These are phyloP conservation scores for Stevia rebaudiana DNA, from an alignment of 140 eudicot species.

Conservation along the genomic window DNA sequence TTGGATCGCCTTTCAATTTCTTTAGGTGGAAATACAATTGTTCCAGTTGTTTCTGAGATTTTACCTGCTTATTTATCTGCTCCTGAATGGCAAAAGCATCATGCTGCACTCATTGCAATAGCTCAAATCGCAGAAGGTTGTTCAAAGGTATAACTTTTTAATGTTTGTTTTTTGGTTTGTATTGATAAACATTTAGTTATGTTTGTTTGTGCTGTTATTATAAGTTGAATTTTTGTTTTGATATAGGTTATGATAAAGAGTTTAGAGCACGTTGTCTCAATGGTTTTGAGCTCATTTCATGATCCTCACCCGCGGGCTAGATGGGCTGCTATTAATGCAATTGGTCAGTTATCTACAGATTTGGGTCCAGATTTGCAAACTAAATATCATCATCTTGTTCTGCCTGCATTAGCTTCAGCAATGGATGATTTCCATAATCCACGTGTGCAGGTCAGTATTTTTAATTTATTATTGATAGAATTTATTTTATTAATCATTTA, in stretches of 20 bases:
- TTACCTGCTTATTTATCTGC: constrained; percentile 54
- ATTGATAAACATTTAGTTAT: not conserved
- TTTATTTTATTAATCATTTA: too few species aligned
- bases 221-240: not conserved
- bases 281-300: constrained; percentile 60
- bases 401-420: constrained; percentile 59
- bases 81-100: constrained; percentile 66
- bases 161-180: not conserved
- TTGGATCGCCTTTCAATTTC: constrained; percentile 59
- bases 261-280: constrained; percentile 55
- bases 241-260: constrained; percentile 60
- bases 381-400: constrained; percentile 50
- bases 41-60: constrained; percentile 56
- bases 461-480: too few species aligned
- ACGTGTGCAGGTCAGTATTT: constrained; percentile 59
- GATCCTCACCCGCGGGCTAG: constrained; percentile 69
- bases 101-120: constrained; percentile 62
- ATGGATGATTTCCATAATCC: constrained; percentile 71
- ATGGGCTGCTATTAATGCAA: constrained; percentile 73
- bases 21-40: constrained; percentile 58
- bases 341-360: constrained; percentile 70
- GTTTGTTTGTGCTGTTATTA: not conserved
- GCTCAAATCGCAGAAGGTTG: constrained; percentile 80
- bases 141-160: constrained; percentile 43
- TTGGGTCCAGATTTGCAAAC: constrained; percentile 68